These are phyloP conservation scores for Penicillium brevicompactum DNA, from an alignment of 2,329 filamentous ascomycete genomes.

Conservation along the genomic window DNA sequence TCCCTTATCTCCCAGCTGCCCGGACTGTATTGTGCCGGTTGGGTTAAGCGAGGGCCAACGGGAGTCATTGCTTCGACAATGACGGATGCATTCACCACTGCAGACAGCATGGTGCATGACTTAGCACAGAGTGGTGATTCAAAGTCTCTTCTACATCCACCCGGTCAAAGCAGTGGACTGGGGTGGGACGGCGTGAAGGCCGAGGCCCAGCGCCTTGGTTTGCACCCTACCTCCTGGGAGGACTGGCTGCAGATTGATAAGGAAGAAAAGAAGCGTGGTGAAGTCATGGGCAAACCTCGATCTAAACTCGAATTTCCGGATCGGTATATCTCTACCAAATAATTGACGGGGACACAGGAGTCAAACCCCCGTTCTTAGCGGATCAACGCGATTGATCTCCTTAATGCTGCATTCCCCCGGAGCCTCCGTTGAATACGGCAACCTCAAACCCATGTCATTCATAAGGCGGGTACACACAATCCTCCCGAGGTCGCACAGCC, in stretches of 20 bases:
- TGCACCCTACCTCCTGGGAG: conserved; percentile 72
- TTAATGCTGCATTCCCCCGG: not conserved
- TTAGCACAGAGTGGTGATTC: conserved; percentile 53
- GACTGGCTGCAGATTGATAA: conserved; percentile 85
- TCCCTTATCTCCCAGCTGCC: conserved; percentile 57
- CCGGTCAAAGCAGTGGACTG: conserved; percentile 42
- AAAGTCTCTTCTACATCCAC: conserved; percentile 51
- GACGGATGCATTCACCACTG: conserved; percentile 89
- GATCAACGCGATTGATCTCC: not conserved
- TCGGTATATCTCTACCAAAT: not conserved
- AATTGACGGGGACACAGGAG: not conserved
- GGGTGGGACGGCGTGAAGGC: conserved; percentile 78
- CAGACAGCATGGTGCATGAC: conserved; percentile 79
- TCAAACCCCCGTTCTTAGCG: not conserved
- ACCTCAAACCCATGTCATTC: no score
- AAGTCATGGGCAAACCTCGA: conserved; percentile 70
- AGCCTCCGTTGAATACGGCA: no score
- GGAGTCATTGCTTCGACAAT: conserved; percentile 96
- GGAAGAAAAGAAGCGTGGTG: conserved; percentile 71
- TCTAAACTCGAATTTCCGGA: conserved; percentile 61
- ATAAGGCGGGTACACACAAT: conserved; percentile 56
- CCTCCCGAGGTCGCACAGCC: conserved; percentile 37
- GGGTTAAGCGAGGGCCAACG: conserved; percentile 93
- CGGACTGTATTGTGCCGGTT: conserved; percentile 89
- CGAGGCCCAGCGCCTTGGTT: conserved; percentile 58